These are phyloP conservation scores for Geranomyces michiganensis DNA, from an alignment of 192 early-diverging fungal genomes.

Conservation along the genomic window DNA sequence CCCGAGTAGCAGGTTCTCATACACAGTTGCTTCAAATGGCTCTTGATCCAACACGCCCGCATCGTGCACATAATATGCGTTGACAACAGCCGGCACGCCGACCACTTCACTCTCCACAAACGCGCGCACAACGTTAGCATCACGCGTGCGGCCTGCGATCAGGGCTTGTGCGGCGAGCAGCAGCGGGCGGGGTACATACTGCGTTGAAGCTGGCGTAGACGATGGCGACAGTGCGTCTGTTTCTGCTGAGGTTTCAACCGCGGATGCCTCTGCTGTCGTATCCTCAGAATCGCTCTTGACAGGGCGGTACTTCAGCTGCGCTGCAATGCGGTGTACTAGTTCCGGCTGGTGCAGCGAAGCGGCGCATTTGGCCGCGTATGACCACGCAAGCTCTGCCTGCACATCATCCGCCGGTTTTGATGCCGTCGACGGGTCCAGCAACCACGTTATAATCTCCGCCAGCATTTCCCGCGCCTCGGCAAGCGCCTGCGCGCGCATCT, in stretches of 20 bases:
- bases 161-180: neutral
- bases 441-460: neutral
- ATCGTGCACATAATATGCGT: conserved; percentile 1
- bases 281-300: neutral
- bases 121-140: neutral
- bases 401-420: neutral
- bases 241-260: no score
- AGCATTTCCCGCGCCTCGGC: conserved; percentile 6
- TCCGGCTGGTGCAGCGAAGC: neutral
- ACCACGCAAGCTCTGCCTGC: neutral
- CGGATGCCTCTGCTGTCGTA: no score
- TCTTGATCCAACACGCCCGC: neutral
- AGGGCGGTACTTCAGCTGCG: neutral
- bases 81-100: neutral
- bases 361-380: conserved; percentile 1
- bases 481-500: neutral
- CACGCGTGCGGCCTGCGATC: neutral
- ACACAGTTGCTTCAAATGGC: conserved; percentile 12
- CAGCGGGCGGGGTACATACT: neutral
- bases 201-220: neutral
- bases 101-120: conserved; percentile 8
- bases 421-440: neutral
- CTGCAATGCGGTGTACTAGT: neutral
- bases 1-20: neutral
- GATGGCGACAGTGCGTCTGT: no score